Evolutionary conservation across 2,329 filamentous ascomycete genomes (phyloP).

Genomic region (Talaromyces rugulosus): DNA sequence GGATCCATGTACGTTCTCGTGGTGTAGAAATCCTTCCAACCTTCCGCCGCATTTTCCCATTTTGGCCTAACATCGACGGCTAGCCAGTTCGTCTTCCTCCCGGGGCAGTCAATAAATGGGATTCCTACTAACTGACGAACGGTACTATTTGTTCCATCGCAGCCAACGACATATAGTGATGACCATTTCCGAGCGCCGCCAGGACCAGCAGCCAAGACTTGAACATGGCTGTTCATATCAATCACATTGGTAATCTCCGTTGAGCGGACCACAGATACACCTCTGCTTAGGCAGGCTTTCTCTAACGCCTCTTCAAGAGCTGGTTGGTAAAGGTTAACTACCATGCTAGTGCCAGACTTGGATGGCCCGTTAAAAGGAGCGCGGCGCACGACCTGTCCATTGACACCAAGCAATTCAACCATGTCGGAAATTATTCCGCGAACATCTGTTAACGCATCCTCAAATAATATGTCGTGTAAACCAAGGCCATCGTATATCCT

Average conservation of each 20-base stretch:
- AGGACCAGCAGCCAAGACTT: not conserved
- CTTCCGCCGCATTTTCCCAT: not conserved
- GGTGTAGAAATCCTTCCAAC: not conserved
- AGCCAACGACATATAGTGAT: not conserved
- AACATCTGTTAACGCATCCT: not conserved
- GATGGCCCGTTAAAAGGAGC: not conserved
- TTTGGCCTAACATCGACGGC: conserved; percentile 1
- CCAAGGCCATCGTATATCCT: conserved; percentile 5
- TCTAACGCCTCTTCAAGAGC: not conserved
- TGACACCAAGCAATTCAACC: not conserved
- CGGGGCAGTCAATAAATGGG: not conserved
- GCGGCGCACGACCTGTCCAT: not conserved
- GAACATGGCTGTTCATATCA: not conserved
- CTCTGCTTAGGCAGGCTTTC: not conserved
- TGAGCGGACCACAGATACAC: not conserved
- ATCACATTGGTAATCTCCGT: not conserved
- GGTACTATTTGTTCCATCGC: conserved; percentile 1
- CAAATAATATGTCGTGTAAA: not conserved
- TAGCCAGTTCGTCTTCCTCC: not conserved
- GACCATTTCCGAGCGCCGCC: not conserved
- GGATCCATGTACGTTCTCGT: not conserved
- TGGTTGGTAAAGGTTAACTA: not conserved
- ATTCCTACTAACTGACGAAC: not conserved
- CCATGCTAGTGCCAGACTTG: not conserved
- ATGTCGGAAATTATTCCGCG: not conserved